These are phyloP conservation scores for Aspergillus melleus DNA, from an alignment of 2,329 filamentous ascomycete genomes.

Conservation along the genomic window DNA sequence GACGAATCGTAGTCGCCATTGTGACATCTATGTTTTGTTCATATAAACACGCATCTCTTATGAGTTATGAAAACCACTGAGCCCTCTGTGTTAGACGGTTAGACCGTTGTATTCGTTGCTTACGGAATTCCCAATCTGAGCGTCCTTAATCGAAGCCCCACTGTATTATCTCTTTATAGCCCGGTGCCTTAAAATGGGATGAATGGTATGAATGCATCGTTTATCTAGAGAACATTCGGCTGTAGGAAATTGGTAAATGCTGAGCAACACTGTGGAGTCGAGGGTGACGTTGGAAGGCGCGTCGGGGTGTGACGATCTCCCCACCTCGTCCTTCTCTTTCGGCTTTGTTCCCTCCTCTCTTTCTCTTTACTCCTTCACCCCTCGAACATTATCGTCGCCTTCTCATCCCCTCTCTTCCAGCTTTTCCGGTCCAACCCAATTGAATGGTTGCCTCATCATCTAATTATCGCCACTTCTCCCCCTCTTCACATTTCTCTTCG, in stretches of 20 bases:
- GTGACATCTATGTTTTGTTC: conserved; percentile 3
- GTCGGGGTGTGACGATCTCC: background rate
- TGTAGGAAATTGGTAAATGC: background rate
- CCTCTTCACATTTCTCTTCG: background rate
- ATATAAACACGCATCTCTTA: conserved; percentile 1
- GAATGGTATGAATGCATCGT: background rate
- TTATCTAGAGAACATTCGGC: background rate
- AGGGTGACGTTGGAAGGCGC: background rate
- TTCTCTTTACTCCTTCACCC: background rate
- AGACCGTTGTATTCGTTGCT: background rate
- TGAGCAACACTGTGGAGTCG: background rate
- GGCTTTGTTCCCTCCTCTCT: background rate
- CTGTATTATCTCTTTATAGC: background rate
- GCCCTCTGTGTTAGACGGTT: conserved; percentile 3
- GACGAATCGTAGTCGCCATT: conserved; percentile 10
- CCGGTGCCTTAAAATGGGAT: background rate
- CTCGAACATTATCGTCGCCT: background rate
- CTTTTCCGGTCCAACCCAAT: background rate
- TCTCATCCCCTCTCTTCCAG: background rate
- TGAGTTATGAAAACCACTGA: conserved; percentile 4
- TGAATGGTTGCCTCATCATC: conserved; percentile 5
- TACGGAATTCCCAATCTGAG: background rate
- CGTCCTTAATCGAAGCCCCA: background rate
- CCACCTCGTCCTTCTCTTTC: background rate
- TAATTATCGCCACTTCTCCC: background rate